Percentiles rank a stretch among this genome's conserved stretches.
These are phyloP conservation scores for Ceratocystis lukuohia DNA, from an alignment of 2,329 filamentous ascomycete genomes.

Conservation along the genomic window DNA sequence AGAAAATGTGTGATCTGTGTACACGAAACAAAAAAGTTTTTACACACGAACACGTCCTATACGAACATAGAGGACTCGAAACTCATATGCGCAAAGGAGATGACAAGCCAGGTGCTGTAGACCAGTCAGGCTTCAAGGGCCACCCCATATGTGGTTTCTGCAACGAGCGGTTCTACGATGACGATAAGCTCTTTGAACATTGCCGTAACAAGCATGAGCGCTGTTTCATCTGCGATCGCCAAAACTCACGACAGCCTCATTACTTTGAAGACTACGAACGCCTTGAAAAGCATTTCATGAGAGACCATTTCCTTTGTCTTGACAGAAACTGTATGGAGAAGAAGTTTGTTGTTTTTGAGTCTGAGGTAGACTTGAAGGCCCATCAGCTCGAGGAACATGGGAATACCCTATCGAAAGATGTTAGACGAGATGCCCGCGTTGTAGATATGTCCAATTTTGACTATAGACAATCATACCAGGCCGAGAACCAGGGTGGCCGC, in stretches of 20 bases:
- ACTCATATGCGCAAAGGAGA: slow-evolving; percentile 86
- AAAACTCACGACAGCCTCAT: slow-evolving; percentile 57
- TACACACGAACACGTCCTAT: slow-evolving; percentile 92
- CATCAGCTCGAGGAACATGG: slow-evolving; percentile 80
- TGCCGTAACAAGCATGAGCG: slow-evolving; percentile 89
- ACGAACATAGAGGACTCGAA: slow-evolving; percentile 64
- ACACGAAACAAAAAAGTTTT: slow-evolving; percentile 94
- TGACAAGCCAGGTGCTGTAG: slow-evolving; percentile 72
- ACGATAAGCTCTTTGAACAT: slow-evolving; percentile 87
- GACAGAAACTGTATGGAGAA: slow-evolving; percentile 87
- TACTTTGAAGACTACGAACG: slow-evolving; percentile 85
- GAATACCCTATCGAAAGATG: slow-evolving; percentile 66
- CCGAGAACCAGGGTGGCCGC: slow-evolving; percentile 34
- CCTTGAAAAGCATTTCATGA: slow-evolving; percentile 73
- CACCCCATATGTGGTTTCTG: slow-evolving; percentile 94
- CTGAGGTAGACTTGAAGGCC: slow-evolving; percentile 86
- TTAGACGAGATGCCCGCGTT: slow-evolving; percentile 64
- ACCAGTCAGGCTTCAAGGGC: slow-evolving; percentile 92
- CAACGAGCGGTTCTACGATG: slow-evolving; percentile 81
- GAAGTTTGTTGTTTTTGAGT: slow-evolving; percentile 94
- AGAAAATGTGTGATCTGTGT: slow-evolving; percentile 84
- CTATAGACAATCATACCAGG: slow-evolving; percentile 57
- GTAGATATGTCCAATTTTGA: slow-evolving; percentile 86
- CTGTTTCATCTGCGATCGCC: slow-evolving; percentile 83
- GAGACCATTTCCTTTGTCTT: slow-evolving; percentile 73